phyloP scores from a whole-genome alignment of 139 green algal species.

The Chlorella sp. region DNA sequence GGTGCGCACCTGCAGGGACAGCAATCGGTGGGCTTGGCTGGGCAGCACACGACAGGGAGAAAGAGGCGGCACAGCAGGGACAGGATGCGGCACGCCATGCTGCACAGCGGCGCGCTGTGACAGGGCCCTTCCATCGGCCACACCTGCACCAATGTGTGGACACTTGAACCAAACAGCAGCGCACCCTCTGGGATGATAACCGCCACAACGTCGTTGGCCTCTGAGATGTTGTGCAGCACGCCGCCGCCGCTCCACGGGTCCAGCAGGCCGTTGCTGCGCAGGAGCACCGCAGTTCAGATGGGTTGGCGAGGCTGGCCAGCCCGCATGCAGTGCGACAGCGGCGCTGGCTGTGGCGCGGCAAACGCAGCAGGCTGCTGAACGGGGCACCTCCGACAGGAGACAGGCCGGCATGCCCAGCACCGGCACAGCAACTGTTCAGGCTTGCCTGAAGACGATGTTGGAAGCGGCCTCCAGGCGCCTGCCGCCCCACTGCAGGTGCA shows the following conservation, averaged over 20 bases:
- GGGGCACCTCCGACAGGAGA: too few relatives aligned
- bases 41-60: background rate
- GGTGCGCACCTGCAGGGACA: background rate
- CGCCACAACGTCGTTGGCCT: conserved; percentile 50
- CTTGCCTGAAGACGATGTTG: conserved; percentile 61
- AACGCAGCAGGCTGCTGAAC: too few relatives aligned
- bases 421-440: background rate
- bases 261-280: conserved; percentile 39
- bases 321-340: too few relatives aligned
- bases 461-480: conserved; percentile 32
- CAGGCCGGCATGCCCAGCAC: too few relatives aligned
- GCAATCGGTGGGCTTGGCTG: background rate
- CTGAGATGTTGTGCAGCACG: conserved; percentile 53
- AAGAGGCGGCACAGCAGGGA: background rate
- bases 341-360: too few relatives aligned
- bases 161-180: background rate
- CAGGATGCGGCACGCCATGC: too few relatives aligned
- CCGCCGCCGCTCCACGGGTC: conserved; percentile 58
- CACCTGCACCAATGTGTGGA: too few relatives aligned
- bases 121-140: too few relatives aligned
- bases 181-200: conserved; percentile 63
- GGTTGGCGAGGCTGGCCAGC: too few relatives aligned
- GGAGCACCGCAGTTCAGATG: background rate
- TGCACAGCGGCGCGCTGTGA: too few relatives aligned
- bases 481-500: conserved; percentile 14